phyloP scores from a whole-genome alignment of 148 eudicot genomes.

The Mesembryanthemum crystallinum region DNA sequence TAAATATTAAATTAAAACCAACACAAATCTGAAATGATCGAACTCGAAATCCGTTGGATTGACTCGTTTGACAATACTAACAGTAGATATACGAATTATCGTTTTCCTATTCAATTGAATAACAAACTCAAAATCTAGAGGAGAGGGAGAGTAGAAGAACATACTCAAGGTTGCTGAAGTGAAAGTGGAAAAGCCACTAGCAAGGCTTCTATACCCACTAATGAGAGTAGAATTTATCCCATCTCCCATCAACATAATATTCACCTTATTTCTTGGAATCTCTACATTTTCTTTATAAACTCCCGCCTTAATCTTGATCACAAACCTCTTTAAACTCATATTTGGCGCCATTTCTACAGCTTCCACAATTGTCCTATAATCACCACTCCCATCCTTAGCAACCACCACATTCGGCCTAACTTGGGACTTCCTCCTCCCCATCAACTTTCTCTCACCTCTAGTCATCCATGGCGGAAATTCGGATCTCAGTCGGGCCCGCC shows the following conservation, averaged over 20 bases:
- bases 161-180: conserved; percentile 58
- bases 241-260: conserved; percentile 57
- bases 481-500: conserved; percentile 9
- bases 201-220: conserved; percentile 46
- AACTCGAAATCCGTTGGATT: too few relatives aligned
- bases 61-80: too few relatives aligned
- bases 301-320: conserved; percentile 56
- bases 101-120: too few relatives aligned
- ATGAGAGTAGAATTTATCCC: conserved; percentile 60
- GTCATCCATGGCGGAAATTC: conserved; percentile 35
- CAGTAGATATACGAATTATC: too few relatives aligned
- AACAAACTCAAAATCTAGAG: too few relatives aligned
- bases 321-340: conserved; percentile 36
- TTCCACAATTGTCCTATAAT: conserved; percentile 34
- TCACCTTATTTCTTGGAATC: conserved; percentile 52
- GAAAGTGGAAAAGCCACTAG: conserved; percentile 61
- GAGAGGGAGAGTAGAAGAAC: conserved; percentile 2
- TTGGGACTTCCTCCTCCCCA: conserved; percentile 22
- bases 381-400: conserved; percentile 50
- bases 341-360: conserved; percentile 56
- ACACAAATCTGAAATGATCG: too few relatives aligned
- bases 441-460: conserved; percentile 29
- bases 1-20: too few relatives aligned
- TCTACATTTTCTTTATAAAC: conserved; percentile 50
- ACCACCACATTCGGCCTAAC: conserved; percentile 37